Evolutionary conservation across 805 yeast genomes (phyloP).

Genomic region (baker's yeast (Saccharomyces cerevisiae)): DNA sequence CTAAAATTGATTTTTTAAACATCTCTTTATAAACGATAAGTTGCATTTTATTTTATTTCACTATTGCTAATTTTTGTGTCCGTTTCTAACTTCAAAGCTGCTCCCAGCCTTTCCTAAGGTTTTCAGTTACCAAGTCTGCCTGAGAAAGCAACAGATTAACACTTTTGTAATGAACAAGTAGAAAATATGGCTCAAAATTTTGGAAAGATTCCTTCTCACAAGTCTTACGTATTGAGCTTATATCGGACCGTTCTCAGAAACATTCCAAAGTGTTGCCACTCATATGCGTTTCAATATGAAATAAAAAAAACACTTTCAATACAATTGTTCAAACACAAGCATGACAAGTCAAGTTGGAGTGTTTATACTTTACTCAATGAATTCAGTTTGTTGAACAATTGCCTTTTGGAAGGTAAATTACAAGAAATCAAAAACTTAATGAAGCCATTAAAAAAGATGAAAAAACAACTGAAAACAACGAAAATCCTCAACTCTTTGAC

Average conservation of each 20-base stretch:
- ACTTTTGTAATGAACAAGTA: slow-evolving; percentile 1
- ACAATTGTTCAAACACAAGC: slow-evolving; percentile 10
- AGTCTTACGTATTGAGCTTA: slow-evolving; percentile 21
- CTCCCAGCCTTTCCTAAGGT: too few relatives aligned
- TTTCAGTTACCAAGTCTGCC: neutral
- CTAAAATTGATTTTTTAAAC: slow-evolving; percentile 1
- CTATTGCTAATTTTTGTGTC: neutral
- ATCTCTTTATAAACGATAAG: neutral
- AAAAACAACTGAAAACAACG: neutral
- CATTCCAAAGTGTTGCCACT: slow-evolving; percentile 9
- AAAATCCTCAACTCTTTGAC: neutral
- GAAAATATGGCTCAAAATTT: slow-evolving; percentile 27
- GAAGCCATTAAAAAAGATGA: neutral
- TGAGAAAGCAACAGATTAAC: neutral
- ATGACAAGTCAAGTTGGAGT: slow-evolving; percentile 24
- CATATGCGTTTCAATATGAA: slow-evolving; percentile 10
- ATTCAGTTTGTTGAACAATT: slow-evolving; percentile 10
- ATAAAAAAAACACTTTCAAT: slow-evolving; percentile 6
- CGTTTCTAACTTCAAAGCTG: neutral
- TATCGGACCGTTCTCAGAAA: slow-evolving; percentile 29
- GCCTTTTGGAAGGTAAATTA: slow-evolving; percentile 3
- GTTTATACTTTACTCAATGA: slow-evolving; percentile 11
- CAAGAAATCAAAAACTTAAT: slow-evolving; percentile 1
- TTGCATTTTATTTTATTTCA: slow-evolving; percentile 1
- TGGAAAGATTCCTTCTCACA: slow-evolving; percentile 23